phyloP scores from a whole-genome alignment of 345 rosid species.

The Cochlearia excelsa region DNA sequence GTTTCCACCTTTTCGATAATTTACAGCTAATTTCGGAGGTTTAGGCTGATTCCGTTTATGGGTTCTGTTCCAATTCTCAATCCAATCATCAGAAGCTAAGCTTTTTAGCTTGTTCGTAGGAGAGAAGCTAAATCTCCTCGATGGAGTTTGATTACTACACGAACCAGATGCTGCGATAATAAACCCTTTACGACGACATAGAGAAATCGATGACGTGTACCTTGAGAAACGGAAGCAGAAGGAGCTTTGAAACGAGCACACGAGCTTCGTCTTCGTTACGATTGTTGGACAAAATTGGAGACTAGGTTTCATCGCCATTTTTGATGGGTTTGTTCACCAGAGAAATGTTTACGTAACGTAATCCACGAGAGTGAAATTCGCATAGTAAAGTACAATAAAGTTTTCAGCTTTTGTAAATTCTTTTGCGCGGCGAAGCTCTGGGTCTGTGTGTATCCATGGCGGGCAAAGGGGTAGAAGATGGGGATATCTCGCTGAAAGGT shows the following conservation, averaged over 20 bases:
- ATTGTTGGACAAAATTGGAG: constrained; percentile 50
- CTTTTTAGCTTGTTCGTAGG: constrained; percentile 17
- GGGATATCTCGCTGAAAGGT: background rate
- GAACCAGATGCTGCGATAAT: constrained; percentile 25
- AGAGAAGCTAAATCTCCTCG: constrained; percentile 31
- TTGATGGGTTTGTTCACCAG: background rate
- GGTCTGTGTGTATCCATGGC: constrained; percentile 29
- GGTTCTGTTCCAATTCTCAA: constrained; percentile 60
- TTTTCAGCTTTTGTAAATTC: constrained; percentile 9
- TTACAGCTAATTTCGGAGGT: constrained; percentile 50
- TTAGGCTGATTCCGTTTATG: constrained; percentile 44
- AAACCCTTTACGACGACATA: background rate
- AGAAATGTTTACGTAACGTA: background rate
- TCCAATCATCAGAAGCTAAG: constrained; percentile 16
- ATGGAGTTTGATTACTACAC: constrained; percentile 26
- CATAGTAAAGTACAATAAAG: background rate
- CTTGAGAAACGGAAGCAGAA: constrained; percentile 47
- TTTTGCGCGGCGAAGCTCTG: constrained; percentile 19
- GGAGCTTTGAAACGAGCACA: constrained; percentile 34
- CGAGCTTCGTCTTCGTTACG: constrained; percentile 25
- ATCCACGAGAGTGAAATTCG: background rate
- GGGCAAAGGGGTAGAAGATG: constrained; percentile 11
- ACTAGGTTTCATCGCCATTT: constrained; percentile 64
- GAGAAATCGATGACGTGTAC: constrained; percentile 42
- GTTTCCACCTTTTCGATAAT: constrained; percentile 47